These are phyloP conservation scores for Crithidia expoeki DNA, from an alignment of 208 protist genomes.

Conservation along the genomic window DNA sequence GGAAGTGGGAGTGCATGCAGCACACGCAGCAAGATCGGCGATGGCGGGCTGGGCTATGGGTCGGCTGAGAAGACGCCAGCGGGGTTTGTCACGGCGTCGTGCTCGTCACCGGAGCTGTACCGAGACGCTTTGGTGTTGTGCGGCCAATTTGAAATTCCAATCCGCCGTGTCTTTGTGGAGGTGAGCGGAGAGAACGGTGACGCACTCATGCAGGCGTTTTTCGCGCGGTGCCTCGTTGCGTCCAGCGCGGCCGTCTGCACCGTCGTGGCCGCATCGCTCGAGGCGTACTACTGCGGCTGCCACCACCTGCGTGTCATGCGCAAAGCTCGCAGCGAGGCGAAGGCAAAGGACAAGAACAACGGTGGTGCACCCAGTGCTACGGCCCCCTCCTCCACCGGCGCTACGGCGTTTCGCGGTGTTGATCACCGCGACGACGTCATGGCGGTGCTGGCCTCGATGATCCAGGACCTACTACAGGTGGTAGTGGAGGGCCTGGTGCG, in stretches of 20 bases:
- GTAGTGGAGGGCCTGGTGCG: constrained; percentile 76
- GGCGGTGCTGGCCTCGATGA: constrained; percentile 26
- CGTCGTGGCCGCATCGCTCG: constrained; percentile 61
- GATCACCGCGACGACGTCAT: constrained; percentile 17
- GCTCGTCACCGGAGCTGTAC: constrained; percentile 30
- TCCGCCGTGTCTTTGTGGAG: constrained; percentile 46
- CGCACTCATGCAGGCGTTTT: constrained; percentile 24
- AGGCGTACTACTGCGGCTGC: constrained; percentile 34
- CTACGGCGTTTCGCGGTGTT: constrained; percentile 1
- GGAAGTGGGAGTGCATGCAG: background rate
- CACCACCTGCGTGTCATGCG: constrained; percentile 31
- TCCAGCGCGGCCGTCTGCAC: constrained; percentile 72
- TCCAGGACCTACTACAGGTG: constrained; percentile 73
- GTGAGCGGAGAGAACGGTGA: constrained; percentile 7
- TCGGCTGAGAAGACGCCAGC: background rate
- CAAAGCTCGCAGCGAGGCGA: constrained; percentile 11
- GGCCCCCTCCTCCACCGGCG: background rate
- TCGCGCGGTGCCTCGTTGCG: constrained; percentile 56
- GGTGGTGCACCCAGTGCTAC: too few relatives aligned
- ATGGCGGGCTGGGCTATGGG: background rate
- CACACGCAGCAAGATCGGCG: background rate
- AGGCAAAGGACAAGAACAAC: constrained; percentile 16
- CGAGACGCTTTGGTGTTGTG: constrained; percentile 67
- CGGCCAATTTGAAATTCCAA: constrained; percentile 58
- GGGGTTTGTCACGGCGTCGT: constrained; percentile 18